phyloP scores from a whole-genome alignment of 345 rosid genomes.

The Populus euphratica region DNA sequence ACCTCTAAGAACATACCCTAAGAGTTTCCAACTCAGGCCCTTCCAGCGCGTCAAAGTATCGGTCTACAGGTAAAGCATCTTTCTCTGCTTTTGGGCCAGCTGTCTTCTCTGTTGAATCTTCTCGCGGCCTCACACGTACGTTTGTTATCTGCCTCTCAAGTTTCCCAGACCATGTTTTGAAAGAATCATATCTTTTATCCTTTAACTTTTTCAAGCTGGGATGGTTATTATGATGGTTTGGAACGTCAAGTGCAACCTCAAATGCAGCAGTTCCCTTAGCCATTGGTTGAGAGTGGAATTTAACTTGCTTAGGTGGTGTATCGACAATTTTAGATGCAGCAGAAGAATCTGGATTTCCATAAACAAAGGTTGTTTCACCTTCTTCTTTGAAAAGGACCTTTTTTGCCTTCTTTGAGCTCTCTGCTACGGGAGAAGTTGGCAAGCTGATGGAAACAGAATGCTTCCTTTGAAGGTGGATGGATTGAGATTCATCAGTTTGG shows the following conservation, averaged over 20 bases:
- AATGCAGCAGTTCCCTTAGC: conserved; percentile 33
- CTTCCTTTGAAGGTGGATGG: conserved; percentile 30
- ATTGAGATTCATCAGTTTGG: conserved; percentile 17
- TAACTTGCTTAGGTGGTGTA: conserved; percentile 21
- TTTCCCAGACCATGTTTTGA: conserved; percentile 87
- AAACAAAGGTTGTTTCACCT: neutral
- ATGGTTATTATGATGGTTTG: conserved; percentile 16
- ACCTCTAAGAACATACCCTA: conserved; percentile 37
- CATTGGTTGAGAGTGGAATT: conserved; percentile 64
- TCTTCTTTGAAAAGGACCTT: conserved; percentile 23
- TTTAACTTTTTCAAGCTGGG: conserved; percentile 30
- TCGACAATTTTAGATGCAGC: conserved; percentile 17
- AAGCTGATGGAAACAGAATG: conserved; percentile 58
- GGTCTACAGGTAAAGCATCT: conserved; percentile 59
- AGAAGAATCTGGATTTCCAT: conserved; percentile 25
- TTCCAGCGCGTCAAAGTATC: conserved; percentile 78
- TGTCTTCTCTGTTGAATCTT: conserved; percentile 22
- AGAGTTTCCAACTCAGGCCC: conserved; percentile 89
- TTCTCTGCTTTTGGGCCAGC: conserved; percentile 29
- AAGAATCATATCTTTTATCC: conserved; percentile 68
- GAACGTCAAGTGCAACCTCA: conserved; percentile 13
- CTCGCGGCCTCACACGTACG: conserved; percentile 52
- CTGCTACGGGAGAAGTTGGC: conserved; percentile 47
- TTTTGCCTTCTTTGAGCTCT: conserved; percentile 17
- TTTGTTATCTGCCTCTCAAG: conserved; percentile 70